Base-by-base conservation (phyloP, 768 basidiomycete genomes). In the Albatrellus ellisii region DNA sequence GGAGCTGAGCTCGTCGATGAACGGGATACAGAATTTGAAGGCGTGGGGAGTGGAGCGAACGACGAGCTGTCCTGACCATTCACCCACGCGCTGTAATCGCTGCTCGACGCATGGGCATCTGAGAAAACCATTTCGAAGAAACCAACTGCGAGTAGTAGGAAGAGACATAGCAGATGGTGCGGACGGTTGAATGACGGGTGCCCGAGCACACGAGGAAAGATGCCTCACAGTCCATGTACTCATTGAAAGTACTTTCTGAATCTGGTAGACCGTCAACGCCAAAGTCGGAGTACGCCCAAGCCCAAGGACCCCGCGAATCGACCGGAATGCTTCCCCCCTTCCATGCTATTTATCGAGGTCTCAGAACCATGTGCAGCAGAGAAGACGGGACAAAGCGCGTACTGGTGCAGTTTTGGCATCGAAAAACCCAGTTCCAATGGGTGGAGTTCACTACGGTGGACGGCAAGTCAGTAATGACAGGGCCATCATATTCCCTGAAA, bases 341-440 rank as follows among this genome's bases (percentile, higher is more conserved):
- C 51, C 68, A 59, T 54, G 65, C 73, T 58, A 60, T 10, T 52
- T 60, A 15, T 33, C 8, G 42, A 21, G 22, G 28, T n/a, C 29
- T 22, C 17, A 36, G 17, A 40, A 33, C 12, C 24, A 12, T 6
- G 10, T 15, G 11, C 11, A 29, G 14, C 10, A 31, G 15, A 21
- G 12, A n/a, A 18, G 21, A 26, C 9, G 1, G 17, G 6, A 1
- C 1, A 22, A 25, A 12, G 21, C 18, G 65, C 67, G 45, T 54
- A 75, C 74, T 59, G 33, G 75, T 70, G 61, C 77, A 79, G 56
- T 76, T 71, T 51, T 77, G 72, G 66, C 77, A 79, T 14, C 74
- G 65, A 60, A 68, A 79, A 3, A 77, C 73, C 69, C 73, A 77
- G 47, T 75, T 76, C 75, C 75, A 78, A 48, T 76, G 72, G 1